Conservation (phyloP, 805 yeast species). For the Wickerhamiella bombiphila region DNA sequence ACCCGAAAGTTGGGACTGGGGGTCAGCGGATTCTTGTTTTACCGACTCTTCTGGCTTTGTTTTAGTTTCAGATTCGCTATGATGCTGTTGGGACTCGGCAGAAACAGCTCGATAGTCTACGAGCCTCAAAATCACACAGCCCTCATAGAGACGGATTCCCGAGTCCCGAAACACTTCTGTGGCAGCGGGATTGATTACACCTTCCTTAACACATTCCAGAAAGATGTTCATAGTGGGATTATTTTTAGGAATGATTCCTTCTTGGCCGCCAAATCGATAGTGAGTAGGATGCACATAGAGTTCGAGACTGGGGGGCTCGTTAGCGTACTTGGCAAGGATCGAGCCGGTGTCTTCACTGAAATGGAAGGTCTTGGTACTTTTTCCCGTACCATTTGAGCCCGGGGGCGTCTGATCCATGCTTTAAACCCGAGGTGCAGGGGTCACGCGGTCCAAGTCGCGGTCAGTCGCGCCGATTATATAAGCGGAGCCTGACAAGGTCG, state of each 20-base stretch:
- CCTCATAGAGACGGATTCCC: constrained; percentile 73
- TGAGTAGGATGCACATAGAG: constrained; percentile 87
- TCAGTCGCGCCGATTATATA: too few relatives aligned
- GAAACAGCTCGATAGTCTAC: constrained; percentile 56
- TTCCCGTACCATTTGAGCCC: too few relatives aligned
- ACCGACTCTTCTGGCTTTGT: not conserved
- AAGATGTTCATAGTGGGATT: constrained; percentile 65
- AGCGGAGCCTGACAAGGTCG: too few relatives aligned
- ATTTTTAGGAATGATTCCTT: constrained; percentile 68
- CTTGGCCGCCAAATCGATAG: constrained; percentile 81
- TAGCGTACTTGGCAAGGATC: constrained; percentile 60
- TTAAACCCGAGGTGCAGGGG: too few relatives aligned
- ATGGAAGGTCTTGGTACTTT: constrained; percentile 10
- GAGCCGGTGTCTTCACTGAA: constrained; percentile 55
- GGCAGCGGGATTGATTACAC: constrained; percentile 77
- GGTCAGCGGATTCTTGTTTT: not conserved
- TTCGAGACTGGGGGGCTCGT: constrained; percentile 65
- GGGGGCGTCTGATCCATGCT: too few relatives aligned
- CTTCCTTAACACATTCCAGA: constrained; percentile 60
- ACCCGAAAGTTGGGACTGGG: not conserved
- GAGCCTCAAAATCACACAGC: constrained; percentile 75
- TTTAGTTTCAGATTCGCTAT: not conserved
- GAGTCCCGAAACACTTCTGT: constrained; percentile 83
- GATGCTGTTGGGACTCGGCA: constrained; percentile 6
- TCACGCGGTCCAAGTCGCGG: too few relatives aligned